A percentile compares a stretch with the other conserved stretches of the same genome.
phyloP scores from a whole-genome alignment of 768 basidiomycete genomes.

The Tylopilus intermedius region DNA sequence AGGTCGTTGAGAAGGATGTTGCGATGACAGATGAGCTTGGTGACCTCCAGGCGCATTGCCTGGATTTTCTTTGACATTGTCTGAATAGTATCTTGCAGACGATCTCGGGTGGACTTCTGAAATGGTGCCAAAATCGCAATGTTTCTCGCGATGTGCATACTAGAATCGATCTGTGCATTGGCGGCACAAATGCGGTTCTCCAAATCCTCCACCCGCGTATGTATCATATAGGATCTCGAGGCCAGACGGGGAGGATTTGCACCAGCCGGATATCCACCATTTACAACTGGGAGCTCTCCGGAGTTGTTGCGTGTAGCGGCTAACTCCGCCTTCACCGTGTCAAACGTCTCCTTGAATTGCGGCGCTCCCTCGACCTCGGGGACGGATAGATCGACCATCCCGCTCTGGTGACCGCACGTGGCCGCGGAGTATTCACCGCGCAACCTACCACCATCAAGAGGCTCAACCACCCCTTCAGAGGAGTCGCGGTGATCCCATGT shows the following conservation, averaged over 20 bases:
- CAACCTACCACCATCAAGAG: conserved; percentile 22
- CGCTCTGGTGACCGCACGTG: conserved; percentile 18
- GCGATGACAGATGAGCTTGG: conserved; percentile 69
- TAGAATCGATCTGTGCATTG: conserved; percentile 57
- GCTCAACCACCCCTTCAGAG: conserved; percentile 34
- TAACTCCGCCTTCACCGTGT: conserved; percentile 81
- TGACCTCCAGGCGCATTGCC: conserved; percentile 65
- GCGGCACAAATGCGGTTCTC: conserved; percentile 51
- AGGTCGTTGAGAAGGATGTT: conserved; percentile 72
- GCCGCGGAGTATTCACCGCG: conserved; percentile 29
- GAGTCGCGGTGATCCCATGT: conserved; percentile 43
- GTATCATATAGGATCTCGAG: conserved; percentile 54
- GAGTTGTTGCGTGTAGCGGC: conserved; percentile 46
- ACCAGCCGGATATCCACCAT: conserved; percentile 17
- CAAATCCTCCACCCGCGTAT: conserved; percentile 59
- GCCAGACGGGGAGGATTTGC: conserved; percentile 26
- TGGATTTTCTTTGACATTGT: conserved; percentile 60
- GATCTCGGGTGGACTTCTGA: conserved; percentile 75
- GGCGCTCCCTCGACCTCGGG: conserved; percentile 57
- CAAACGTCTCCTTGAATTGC: conserved; percentile 78
- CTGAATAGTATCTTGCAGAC: conserved; percentile 58
- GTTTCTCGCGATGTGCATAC: conserved; percentile 73
- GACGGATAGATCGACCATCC: conserved; percentile 34
- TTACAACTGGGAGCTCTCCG: conserved; percentile 19
- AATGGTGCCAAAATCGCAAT: conserved; percentile 85